Evolutionary conservation across 305 asterid species (phyloP).

Genomic region (Plantago rigida): DNA sequence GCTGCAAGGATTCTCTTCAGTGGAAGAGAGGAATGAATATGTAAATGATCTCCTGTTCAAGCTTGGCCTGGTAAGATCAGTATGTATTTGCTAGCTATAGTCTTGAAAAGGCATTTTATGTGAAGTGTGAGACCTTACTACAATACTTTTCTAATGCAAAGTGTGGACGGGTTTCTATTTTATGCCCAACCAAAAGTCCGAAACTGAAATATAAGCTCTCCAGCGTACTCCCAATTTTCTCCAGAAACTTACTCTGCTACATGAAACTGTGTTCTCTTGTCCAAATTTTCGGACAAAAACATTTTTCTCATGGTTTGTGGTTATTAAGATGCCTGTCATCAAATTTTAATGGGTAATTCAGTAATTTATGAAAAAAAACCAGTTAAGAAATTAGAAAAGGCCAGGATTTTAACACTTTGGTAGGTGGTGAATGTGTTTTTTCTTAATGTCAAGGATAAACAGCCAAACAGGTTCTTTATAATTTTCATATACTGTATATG

Average conservation of each 20-base stretch:
- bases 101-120: background rate
- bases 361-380: no score
- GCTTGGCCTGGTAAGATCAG: constrained; percentile 68
- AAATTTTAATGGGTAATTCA: no score
- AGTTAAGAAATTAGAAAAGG: no score
- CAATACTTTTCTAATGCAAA: background rate
- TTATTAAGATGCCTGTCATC: background rate
- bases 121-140: background rate
- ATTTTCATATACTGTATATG: no score
- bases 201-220: no score
- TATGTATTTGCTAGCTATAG: constrained; percentile 16
- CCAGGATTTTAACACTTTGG: no score
- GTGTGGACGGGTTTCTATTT: background rate
- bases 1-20: constrained; percentile 63
- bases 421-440: no score
- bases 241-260: background rate
- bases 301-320: no score
- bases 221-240: background rate
- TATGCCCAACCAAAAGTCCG: no score
- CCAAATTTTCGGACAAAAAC: background rate
- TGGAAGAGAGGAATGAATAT: constrained; percentile 68
- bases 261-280: no score
- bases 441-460: no score
- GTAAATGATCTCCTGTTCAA: constrained; percentile 67
- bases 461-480: no score